Evolutionary conservation across 805 yeast genomes (phyloP).

Genomic region (Scheffersomyces ergatensis): DNA sequence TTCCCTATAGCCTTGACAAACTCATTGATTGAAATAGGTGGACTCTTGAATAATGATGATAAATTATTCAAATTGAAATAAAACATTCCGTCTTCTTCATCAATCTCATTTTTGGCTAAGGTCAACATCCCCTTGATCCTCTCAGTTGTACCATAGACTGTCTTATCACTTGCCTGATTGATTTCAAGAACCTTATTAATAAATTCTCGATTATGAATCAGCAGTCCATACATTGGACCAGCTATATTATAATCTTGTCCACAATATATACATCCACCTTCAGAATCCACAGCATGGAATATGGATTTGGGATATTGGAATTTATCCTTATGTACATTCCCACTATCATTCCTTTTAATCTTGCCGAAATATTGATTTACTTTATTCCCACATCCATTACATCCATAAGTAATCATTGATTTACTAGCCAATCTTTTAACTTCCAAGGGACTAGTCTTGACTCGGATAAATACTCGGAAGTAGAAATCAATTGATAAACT

Average conservation of each 20-base stretch:
- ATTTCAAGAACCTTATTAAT: slow-evolving; percentile 60
- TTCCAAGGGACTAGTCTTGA: slow-evolving; percentile 71
- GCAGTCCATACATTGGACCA: slow-evolving; percentile 97
- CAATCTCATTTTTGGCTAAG: slow-evolving; percentile 70
- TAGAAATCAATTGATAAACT: slow-evolving; percentile 90
- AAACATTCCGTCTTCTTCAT: slow-evolving; percentile 58
- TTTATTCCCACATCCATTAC: slow-evolving; percentile 82
- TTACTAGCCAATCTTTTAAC: slow-evolving; percentile 79
- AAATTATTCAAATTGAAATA: slow-evolving; percentile 79
- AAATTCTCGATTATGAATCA: slow-evolving; percentile 68
- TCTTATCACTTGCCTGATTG: slow-evolving; percentile 48
- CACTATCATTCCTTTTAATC: too few relatives aligned
- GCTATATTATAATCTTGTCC: slow-evolving; percentile 69
- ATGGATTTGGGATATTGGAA: slow-evolving; percentile 47
- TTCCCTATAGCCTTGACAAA: slow-evolving; percentile 81
- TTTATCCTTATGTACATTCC: slow-evolving; percentile 44
- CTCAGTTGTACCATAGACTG: slow-evolving; percentile 71
- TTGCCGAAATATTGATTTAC: slow-evolving; percentile 76
- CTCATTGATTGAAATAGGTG: slow-evolving; percentile 75
- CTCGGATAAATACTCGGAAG: slow-evolving; percentile 79
- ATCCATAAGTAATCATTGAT: slow-evolving; percentile 75
- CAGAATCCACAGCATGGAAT: slow-evolving; percentile 50
- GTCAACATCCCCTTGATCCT: slow-evolving; percentile 93
- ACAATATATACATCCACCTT: slow-evolving; percentile 69
- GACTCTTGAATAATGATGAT: slow-evolving; percentile 72